phyloP scores from a whole-genome alignment of 1,139 yeast species.

The Suhomyces chickasaworum region DNA sequence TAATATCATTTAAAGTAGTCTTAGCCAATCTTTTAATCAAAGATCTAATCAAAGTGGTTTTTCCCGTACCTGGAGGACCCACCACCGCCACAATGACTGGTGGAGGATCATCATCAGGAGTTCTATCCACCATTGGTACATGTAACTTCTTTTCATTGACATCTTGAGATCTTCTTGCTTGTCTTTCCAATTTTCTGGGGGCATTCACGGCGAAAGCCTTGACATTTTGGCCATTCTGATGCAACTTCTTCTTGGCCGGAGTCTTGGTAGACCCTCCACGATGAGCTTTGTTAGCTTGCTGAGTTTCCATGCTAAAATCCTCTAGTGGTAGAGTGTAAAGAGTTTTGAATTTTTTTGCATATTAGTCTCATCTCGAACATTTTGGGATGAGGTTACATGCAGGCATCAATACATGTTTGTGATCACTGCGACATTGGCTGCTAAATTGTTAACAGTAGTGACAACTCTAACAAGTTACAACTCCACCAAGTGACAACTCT shows the following conservation, averaged over 20 bases:
- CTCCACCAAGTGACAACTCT: too few species aligned
- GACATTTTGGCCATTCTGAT: slow-evolving; percentile 87
- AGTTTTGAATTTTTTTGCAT: slow-evolving; percentile 11
- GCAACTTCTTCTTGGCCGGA: slow-evolving; percentile 82
- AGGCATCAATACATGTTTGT: background rate
- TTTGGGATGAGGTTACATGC: slow-evolving; percentile 7
- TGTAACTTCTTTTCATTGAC: slow-evolving; percentile 84
- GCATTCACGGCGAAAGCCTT: slow-evolving; percentile 95
- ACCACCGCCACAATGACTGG: slow-evolving; percentile 96
- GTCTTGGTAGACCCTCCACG: slow-evolving; percentile 54
- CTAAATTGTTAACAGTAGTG: background rate
- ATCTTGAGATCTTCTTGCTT: slow-evolving; percentile 84
- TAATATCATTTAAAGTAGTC: slow-evolving; percentile 78
- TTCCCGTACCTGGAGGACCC: slow-evolving; percentile 99
- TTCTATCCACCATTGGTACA: slow-evolving; percentile 96
- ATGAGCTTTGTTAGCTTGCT: slow-evolving; percentile 62
- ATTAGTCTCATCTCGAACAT: slow-evolving; percentile 11
- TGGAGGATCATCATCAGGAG: slow-evolving; percentile 97
- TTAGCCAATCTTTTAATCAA: slow-evolving; percentile 88
- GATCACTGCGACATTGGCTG: slow-evolving; percentile 6
- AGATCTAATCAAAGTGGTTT: slow-evolving; percentile 88
- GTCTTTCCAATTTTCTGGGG: slow-evolving; percentile 83
- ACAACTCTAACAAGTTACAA: too few species aligned
- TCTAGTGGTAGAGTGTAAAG: background rate
- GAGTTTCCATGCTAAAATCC: slow-evolving; percentile 21